Percentiles rank a stretch among this genome's conserved stretches.
phyloP scores from a whole-genome alignment of 139 green algal species.

The Tetraselmis chui region DNA sequence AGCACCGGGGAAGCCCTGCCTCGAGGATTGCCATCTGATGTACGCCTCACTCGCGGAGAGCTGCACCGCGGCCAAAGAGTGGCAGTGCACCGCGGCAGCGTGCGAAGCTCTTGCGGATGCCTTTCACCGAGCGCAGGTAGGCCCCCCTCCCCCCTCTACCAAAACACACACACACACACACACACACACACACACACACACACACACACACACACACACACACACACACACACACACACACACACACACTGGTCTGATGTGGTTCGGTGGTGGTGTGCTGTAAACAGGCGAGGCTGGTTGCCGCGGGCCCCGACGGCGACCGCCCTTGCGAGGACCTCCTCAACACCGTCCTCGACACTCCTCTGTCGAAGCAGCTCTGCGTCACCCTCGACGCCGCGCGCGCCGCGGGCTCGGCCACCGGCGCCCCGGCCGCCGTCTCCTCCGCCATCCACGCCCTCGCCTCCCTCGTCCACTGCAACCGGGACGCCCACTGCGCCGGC shows the following conservation, averaged over 20 bases:
- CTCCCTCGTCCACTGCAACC: not conserved
- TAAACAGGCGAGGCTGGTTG: not conserved
- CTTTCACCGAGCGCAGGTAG: constrained; percentile 14
- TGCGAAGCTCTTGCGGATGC: constrained; percentile 9
- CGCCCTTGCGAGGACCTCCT: not conserved
- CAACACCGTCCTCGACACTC: constrained; percentile 4
- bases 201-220: not conserved
- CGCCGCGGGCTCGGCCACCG: not conserved
- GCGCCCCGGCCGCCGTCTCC: not conserved
- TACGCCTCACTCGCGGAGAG: constrained; percentile 14
- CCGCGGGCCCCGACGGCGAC: not conserved
- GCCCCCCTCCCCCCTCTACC: no score
- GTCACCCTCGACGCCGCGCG: constrained; percentile 36
- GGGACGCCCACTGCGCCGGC: not conserved
- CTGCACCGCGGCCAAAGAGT: not conserved
- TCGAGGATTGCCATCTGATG: constrained; percentile 15
- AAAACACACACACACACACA: not conserved
- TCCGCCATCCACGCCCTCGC: not conserved
- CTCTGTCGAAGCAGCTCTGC: constrained; percentile 36
- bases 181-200: not conserved
- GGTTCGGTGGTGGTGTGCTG: no score
- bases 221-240: not conserved
- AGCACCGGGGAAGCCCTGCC: not conserved
- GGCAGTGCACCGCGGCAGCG: constrained; percentile 11
- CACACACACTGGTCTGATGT: no score